These are phyloP conservation scores for Lagenaria siceraria DNA, from an alignment of 306 rosid species.

Conservation along the genomic window DNA sequence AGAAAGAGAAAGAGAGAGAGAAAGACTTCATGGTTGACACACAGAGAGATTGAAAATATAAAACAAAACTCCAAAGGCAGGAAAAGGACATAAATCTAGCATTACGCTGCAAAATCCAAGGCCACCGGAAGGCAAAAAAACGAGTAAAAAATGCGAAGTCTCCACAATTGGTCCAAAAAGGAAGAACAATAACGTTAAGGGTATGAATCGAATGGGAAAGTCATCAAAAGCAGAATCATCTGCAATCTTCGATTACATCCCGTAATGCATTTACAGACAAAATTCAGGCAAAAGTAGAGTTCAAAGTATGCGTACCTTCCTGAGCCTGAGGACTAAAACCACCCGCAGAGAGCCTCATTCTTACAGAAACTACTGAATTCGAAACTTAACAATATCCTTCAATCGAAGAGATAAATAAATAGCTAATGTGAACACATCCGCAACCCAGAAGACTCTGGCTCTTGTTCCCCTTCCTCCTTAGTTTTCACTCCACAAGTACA, in stretches of 20 bases:
- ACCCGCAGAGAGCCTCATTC: conserved; percentile 85
- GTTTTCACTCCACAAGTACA: conserved; percentile 5
- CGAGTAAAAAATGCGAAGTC: not conserved
- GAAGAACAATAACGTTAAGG: not conserved
- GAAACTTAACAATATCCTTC: not conserved
- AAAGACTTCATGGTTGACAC: conserved; percentile 2
- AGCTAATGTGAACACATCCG: conserved; percentile 7
- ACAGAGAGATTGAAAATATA: not conserved
- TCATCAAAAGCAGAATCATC: not conserved
- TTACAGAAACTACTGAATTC: conserved; percentile 14
- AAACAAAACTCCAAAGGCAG: conserved; percentile 6
- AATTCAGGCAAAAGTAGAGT: not conserved
- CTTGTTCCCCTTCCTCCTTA: not conserved
- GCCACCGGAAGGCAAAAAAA: not conserved
- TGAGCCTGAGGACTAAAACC: conserved; percentile 81
- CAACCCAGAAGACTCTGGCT: conserved; percentile 19
- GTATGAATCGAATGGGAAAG: not conserved
- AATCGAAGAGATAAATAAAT: not conserved
- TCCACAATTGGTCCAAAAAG: not conserved
- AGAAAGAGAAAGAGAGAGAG: not conserved
- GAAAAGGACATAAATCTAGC: conserved; percentile 8
- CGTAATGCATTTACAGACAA: not conserved
- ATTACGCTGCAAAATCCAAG: conserved; percentile 4
- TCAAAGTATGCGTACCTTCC: conserved; percentile 43
- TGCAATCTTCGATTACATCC: not conserved